Evolutionary conservation across 192 early-diverging fungal genomes (phyloP).

Genomic region (Coemansia brasiliensis): DNA sequence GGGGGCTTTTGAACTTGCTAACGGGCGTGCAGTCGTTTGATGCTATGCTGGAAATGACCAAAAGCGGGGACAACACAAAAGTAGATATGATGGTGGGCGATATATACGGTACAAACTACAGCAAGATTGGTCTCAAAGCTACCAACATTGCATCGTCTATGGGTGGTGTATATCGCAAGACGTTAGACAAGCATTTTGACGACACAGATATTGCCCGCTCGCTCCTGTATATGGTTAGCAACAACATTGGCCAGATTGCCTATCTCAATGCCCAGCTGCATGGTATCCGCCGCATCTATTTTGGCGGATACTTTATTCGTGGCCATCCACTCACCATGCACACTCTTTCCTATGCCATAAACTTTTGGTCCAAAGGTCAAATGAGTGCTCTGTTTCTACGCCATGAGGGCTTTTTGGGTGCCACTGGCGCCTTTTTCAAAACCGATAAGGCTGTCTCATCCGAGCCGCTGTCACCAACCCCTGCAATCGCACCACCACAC

Average conservation of each 20-base stretch:
- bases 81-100: conserved; percentile 92
- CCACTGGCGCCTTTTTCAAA: conserved; percentile 74
- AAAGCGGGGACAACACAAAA: conserved; percentile 87
- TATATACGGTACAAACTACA: conserved; percentile 90
- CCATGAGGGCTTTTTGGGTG: conserved; percentile 96
- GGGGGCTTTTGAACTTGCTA: conserved; percentile 87
- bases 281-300: conserved; percentile 87
- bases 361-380: conserved; percentile 95
- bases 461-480: neutral
- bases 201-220: conserved; percentile 85
- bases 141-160: conserved; percentile 93
- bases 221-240: conserved; percentile 93
- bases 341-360: conserved; percentile 93
- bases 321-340: conserved; percentile 98
- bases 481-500: neutral
- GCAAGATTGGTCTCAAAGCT: conserved; percentile 88
- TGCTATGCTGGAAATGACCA: conserved; percentile 82
- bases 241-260: conserved; percentile 99
- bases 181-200: conserved; percentile 64
- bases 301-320: conserved; percentile 97
- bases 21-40: conserved; percentile 89
- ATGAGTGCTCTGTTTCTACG: conserved; percentile 94
- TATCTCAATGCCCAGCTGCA: conserved; percentile 95
- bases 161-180: conserved; percentile 93
- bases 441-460: neutral